Base-by-base conservation (phyloP, 2,329 filamentous ascomycete genomes). In the Hawksworthiomyces lignivorus region DNA sequence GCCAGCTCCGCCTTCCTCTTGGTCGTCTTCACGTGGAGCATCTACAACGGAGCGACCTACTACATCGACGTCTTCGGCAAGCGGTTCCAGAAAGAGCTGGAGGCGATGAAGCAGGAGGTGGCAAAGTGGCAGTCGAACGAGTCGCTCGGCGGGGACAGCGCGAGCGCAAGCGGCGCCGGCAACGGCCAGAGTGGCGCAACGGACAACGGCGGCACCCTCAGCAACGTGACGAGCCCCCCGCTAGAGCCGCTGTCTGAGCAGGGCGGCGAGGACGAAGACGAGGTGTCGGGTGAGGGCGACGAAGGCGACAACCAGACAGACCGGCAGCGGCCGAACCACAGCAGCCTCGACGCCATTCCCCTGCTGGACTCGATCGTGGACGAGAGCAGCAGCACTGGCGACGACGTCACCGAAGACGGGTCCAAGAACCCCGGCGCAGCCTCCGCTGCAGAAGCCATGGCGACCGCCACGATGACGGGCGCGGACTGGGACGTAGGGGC, bases 31-130 rank as follows among this genome's bases (percentile, higher is more conserved):
- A 72, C 79, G 32, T 96, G 89, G 88, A 94, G 87, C 53, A 84
- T 96, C 43, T 94, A 96, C 68, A 98, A 98, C 54, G 92, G 92
- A 24, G 87, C 92, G 15, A 97, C 89, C 1, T 98, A 85, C 62
- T 98, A 98, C 63, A 97, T 98, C 56, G 92, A 98, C 54, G 87
- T 97, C 2, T 98, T 97, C 59, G 92, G 94, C 41, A 94, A 86
- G 55, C 80, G 89, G 3, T 97, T 98, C 70, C 87, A 98, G 68
- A 95, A 90, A 58, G 92, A 98, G 62, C 72, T 98, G 11, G 89
- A 98, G 59, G 75, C 82, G 39, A 75, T 98, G 65, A 89, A 84
- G 63, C 78, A 78, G 42, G 92, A 98, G 56, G 88, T 98, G 8
- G 76, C 82, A 34, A 90, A 87, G 59, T 94, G 87, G 87, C 88